Evolutionary conservation across 2,329 filamentous ascomycete species (phyloP).

Genomic region (Dactylellina drechsleri): DNA sequence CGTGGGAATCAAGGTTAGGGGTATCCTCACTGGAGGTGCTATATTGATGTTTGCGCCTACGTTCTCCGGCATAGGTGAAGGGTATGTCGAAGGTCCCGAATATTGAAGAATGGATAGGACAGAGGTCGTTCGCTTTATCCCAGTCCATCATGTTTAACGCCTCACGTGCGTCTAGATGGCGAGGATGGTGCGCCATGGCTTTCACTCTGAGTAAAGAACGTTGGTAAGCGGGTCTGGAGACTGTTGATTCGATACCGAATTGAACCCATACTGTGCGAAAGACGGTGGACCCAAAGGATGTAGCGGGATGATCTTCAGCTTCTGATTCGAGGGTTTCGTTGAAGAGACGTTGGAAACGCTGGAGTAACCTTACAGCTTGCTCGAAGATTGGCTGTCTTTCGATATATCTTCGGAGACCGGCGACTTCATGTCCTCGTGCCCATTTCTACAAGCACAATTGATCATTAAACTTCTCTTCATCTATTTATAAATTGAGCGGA

Average conservation of each 20-base stretch:
- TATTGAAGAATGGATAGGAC: not conserved
- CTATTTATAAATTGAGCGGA: not conserved
- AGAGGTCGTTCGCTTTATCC: not conserved
- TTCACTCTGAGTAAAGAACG: not conserved
- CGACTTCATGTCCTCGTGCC: conserved; percentile 1
- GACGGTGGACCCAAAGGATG: not conserved
- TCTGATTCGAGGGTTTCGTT: not conserved
- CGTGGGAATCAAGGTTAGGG: not conserved
- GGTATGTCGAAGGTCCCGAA: not conserved
- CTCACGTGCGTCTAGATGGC: not conserved
- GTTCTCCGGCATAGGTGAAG: not conserved
- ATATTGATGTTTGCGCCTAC: not conserved
- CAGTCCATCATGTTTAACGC: not conserved
- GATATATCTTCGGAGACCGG: conserved; percentile 9
- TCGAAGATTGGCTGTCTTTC: conserved; percentile 9
- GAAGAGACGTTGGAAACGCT: not conserved
- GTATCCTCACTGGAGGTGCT: not conserved
- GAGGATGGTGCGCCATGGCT: not conserved
- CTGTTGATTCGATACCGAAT: not conserved
- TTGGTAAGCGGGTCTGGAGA: not conserved
- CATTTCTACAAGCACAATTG: not conserved
- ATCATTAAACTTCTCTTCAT: not conserved
- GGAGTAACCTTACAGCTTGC: conserved; percentile 1
- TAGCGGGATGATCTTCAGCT: not conserved
- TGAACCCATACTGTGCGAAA: not conserved